phyloP scores from a whole-genome alignment of 2,329 filamentous ascomycete genomes.

The Hansfordia pulvinata region DNA sequence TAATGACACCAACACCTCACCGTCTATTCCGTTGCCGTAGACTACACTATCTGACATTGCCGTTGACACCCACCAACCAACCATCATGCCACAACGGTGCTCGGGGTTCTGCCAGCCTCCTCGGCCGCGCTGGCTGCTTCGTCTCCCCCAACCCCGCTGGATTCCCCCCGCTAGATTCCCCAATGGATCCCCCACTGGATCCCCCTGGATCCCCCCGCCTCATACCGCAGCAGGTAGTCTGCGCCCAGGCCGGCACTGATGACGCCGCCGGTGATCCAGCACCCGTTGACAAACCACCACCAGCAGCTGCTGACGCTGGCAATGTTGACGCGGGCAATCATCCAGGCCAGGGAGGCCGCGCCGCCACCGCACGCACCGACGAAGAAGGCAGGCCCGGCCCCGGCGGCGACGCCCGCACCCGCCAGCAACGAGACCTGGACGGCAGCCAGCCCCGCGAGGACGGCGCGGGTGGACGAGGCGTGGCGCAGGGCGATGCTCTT shows the following conservation, averaged over 20 bases:
- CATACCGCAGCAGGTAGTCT: slow-evolving; percentile 45
- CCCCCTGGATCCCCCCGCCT: too few relatives aligned
- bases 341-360: slow-evolving; percentile 43
- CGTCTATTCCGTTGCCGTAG: too few relatives aligned
- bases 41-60: too few relatives aligned
- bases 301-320: slow-evolving; percentile 55
- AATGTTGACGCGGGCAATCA: slow-evolving; percentile 55
- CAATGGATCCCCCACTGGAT: too few relatives aligned
- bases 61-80: too few relatives aligned
- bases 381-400: slow-evolving; percentile 58
- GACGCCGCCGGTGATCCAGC: slow-evolving; percentile 52
- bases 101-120: too few relatives aligned
- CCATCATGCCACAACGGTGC: too few relatives aligned
- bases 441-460: slow-evolving; percentile 56
- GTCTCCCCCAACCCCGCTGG: too few relatives aligned
- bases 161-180: too few relatives aligned
- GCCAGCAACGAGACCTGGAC: slow-evolving; percentile 57
- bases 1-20: too few relatives aligned
- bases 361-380: slow-evolving; percentile 54
- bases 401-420: slow-evolving; percentile 52
- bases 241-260: slow-evolving; percentile 43
- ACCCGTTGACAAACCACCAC: slow-evolving; percentile 67
- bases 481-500: slow-evolving; percentile 79
- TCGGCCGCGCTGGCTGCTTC: too few relatives aligned
- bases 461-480: slow-evolving; percentile 61